Conservation (phyloP, 2,329 filamentous ascomycete genomes). For the Macrophomina tecta region DNA sequence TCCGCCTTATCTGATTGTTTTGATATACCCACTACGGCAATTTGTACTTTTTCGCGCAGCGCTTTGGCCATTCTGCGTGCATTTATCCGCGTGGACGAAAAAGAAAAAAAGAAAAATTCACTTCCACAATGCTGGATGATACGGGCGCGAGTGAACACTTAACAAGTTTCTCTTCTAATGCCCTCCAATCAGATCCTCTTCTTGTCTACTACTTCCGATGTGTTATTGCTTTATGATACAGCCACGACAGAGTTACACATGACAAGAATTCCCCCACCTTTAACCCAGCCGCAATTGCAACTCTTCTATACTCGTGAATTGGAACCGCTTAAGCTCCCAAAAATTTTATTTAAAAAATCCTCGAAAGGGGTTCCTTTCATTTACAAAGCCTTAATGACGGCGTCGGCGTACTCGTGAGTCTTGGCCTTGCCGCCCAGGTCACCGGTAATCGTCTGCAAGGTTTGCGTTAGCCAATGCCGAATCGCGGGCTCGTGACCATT, state of each 20-base stretch:
- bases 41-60: background rate
- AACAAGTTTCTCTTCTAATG: background rate
- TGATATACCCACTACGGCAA: constrained; percentile 26
- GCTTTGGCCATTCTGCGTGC: background rate
- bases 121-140: background rate
- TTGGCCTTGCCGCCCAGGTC: constrained; percentile 96
- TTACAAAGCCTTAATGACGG: constrained; percentile 75
- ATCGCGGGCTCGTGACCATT: constrained; percentile 3
- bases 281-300: constrained; percentile 3
- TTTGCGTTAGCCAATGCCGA: constrained; percentile 27
- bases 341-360: constrained; percentile 1
- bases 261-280: background rate
- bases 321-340: background rate
- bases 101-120: background rate
- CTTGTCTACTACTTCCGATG: constrained; percentile 14
- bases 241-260: constrained; percentile 22
- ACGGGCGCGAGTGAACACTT: background rate
- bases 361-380: background rate
- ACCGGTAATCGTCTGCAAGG: constrained; percentile 74
- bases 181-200: background rate
- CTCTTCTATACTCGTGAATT: constrained; percentile 9
- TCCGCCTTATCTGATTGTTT: constrained; percentile 24
- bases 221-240: constrained; percentile 16
- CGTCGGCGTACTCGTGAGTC: constrained; percentile 90
- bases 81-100: background rate